Evolutionary conservation across 1,284 basidiomycete genomes (phyloP), one percentile per base, ranked within the genome.

Genomic region (Trichosporon sp.): DNA sequence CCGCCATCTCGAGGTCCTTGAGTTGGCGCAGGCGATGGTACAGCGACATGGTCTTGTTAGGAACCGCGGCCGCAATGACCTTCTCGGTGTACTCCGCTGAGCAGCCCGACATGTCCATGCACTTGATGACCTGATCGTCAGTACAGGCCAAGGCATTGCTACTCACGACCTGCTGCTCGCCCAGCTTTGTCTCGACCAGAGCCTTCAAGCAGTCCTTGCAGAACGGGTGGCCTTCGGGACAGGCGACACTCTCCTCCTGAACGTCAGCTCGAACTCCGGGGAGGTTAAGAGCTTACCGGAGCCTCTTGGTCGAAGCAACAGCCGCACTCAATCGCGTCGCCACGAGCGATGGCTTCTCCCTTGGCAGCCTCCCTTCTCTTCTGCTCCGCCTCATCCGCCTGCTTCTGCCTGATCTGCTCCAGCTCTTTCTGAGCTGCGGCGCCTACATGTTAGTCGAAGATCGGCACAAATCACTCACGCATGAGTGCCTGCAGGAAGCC

Each of bases 181-280:
- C 82, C 1, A 82, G 70, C 56, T 77, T 77, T 31, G 68, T 78
- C 58, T 81, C 81, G 10, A 78, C 78, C 44, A 78, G 70, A 7
- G 65, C 60, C 14, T 75, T 82, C 71, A 88, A 82, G 74, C 89
- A 91, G 0, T 80, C 74, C 21, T 74, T 81, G 74, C 89, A 91
- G 78, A 90, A 91, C 4, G 89, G 82, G 74, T 91, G 89, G 0
- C 89, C 87, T 58, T 92, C 90, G 0, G 88, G 86, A 70, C 92
- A 94, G 78, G 93, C 89, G 2, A 90, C 83, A 86, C 92, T 89
- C 69, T 89, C 86, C 56, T 86, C 85, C 90, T 92, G 71, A 62
- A 33, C 25, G 31, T 62, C 69, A 62, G 46, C 25, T 36, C 66
- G 58, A 3, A 11, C 7, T 36, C n/a, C n/a, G 32, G 6, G 25